Conservation (phyloP, 2,329 filamentous ascomycete species). For the Xylaria sp. region DNA sequence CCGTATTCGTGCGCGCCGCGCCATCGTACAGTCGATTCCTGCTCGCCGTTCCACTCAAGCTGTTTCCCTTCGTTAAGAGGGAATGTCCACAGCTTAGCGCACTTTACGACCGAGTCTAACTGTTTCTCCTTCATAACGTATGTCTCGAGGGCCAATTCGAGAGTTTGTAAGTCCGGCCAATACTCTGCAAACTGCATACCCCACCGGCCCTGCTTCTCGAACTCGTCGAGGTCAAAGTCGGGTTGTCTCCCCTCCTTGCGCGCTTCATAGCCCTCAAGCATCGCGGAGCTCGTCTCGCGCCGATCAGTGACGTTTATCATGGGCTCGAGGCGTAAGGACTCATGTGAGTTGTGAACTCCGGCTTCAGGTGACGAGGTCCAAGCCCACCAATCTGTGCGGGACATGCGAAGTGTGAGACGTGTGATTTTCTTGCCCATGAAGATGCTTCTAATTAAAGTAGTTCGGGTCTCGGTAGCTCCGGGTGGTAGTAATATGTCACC, state of each 20-base stretch:
- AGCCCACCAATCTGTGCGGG: slow-evolving; percentile 46
- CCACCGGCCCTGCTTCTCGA: slow-evolving; percentile 44
- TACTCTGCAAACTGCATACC: slow-evolving; percentile 42
- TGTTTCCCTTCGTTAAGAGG: slow-evolving; percentile 39
- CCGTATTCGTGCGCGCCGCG: slow-evolving; percentile 39
- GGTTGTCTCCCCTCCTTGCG: slow-evolving; percentile 42
- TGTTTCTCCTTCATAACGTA: slow-evolving; percentile 43
- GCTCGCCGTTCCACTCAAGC: slow-evolving; percentile 42
- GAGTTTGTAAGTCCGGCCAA: slow-evolving; percentile 44
- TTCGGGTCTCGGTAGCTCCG: slow-evolving; percentile 25
- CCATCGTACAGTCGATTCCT: slow-evolving; percentile 39
- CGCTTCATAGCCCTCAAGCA: slow-evolving; percentile 43
- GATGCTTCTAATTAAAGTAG: slow-evolving; percentile 30
- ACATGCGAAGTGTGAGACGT: slow-evolving; percentile 44
- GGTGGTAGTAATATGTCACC: slow-evolving; percentile 19
- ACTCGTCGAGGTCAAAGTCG: slow-evolving; percentile 43
- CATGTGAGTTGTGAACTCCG: slow-evolving; percentile 17
- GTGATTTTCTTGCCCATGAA: slow-evolving; percentile 42
- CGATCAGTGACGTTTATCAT: slow-evolving; percentile 44
- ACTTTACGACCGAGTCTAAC: slow-evolving; percentile 42
- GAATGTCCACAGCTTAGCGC: slow-evolving; percentile 47
- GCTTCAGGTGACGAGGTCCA: slow-evolving; percentile 38
- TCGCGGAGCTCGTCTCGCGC: slow-evolving; percentile 35
- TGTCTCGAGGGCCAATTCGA: slow-evolving; percentile 46
- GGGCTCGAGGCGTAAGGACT: slow-evolving; percentile 44